Percentiles rank a stretch among this genome's conserved stretches.
Evolutionary conservation across 192 early-diverging fungal genomes (phyloP).

Genomic region (Coemansia sp.): DNA sequence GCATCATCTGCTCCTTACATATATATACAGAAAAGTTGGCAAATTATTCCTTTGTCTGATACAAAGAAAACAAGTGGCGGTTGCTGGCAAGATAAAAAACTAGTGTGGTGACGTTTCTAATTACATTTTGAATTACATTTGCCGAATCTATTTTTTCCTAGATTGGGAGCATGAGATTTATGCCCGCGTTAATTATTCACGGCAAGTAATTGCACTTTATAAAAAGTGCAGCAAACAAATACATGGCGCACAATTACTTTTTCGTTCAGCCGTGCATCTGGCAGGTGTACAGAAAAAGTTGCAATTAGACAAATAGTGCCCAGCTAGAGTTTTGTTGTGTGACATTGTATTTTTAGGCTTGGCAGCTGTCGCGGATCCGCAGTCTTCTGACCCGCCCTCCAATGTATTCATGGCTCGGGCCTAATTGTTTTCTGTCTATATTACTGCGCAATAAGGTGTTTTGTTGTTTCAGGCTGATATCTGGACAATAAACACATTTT

Average conservation of each 20-base stretch:
- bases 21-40: constrained; percentile 1
- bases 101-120: constrained; percentile 10
- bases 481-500: not conserved
- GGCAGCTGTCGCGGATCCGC: not conserved
- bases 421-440: not conserved
- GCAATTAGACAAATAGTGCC: not conserved
- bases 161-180: constrained; percentile 3
- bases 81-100: not conserved
- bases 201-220: not conserved
- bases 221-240: not conserved
- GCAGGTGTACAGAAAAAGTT: not conserved
- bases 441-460: not conserved
- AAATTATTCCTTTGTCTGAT: not conserved
- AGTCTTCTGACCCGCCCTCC: not conserved
- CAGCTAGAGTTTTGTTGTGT: not conserved
- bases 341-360: not conserved
- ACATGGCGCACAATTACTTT: not conserved
- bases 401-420: not conserved
- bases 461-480: not conserved
- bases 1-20: constrained; percentile 2
- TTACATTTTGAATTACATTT: constrained; percentile 6
- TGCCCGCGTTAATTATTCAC: not conserved
- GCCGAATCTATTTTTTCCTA: constrained; percentile 7
- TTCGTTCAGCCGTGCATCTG: not conserved
- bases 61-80: constrained; percentile 2